Evolutionary conservation across 306 rosid species (phyloP).

Genomic region (Begonia fuchsioides): DNA sequence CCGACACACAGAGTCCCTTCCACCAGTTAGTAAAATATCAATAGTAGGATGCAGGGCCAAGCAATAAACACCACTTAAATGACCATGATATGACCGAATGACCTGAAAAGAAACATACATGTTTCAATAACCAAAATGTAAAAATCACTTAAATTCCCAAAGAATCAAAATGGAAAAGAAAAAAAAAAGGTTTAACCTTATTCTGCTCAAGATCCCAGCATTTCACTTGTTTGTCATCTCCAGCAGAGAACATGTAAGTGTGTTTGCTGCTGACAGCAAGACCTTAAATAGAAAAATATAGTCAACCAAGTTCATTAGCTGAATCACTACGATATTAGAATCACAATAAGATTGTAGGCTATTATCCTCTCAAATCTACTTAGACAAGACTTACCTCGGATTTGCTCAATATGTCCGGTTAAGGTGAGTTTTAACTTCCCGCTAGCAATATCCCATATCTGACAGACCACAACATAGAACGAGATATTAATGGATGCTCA

Average conservation of each 20-base stretch:
- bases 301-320: neutral
- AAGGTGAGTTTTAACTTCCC: conserved; percentile 79
- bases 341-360: conserved; percentile 4
- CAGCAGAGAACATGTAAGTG: conserved; percentile 97
- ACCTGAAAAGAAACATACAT: conserved; percentile 31
- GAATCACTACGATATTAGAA: conserved; percentile 1
- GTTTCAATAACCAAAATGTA: conserved; percentile 3
- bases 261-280: conserved; percentile 84
- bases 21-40: conserved; percentile 86
- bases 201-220: conserved; percentile 99
- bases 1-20: conserved; percentile 99
- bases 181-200: conserved; percentile 35
- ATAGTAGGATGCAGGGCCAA: conserved; percentile 95
- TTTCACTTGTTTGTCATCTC: conserved; percentile 96
- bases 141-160: neutral
- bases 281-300: conserved; percentile 32
- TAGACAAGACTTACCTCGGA: conserved; percentile 52
- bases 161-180: neutral
- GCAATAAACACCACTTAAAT: conserved; percentile 98
- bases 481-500: neutral
- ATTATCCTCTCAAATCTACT: conserved; percentile 8
- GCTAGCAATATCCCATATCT: conserved; percentile 96
- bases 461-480: conserved; percentile 18
- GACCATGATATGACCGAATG: conserved; percentile 94
- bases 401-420: conserved; percentile 93